phyloP scores from a whole-genome alignment of 192 early-diverging fungal genomes.

The Coemansia pectinata region DNA sequence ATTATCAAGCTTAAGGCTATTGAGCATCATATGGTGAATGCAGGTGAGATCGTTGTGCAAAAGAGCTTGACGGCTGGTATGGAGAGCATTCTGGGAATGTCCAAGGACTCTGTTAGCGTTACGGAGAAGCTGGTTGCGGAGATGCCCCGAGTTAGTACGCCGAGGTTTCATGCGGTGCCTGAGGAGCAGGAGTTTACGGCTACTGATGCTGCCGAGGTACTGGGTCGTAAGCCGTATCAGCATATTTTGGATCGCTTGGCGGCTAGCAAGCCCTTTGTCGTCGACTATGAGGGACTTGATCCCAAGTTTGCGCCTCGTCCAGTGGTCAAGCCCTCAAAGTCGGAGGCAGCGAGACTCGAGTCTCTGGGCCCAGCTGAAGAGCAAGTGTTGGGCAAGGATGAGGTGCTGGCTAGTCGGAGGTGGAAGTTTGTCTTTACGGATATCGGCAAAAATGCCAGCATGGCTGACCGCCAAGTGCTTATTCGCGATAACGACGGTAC shows the following conservation, averaged over 20 bases:
- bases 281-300: constrained; percentile 48
- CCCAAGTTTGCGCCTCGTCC: constrained; percentile 37
- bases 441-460: constrained; percentile 46
- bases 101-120: constrained; percentile 14
- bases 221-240: constrained; percentile 68
- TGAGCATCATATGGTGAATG: constrained; percentile 70
- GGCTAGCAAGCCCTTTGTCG: constrained; percentile 46
- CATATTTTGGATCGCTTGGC: constrained; percentile 45
- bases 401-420: constrained; percentile 39
- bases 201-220: constrained; percentile 75
- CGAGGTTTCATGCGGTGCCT: constrained; percentile 78
- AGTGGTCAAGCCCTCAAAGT: constrained; percentile 19
- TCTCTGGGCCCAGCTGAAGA: constrained; percentile 28
- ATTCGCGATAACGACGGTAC: constrained; percentile 63
- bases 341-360: constrained; percentile 21
- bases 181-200: constrained; percentile 75
- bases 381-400: constrained; percentile 40
- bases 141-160: constrained; percentile 63
- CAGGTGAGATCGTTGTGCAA: constrained; percentile 60
- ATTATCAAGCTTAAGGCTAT: constrained; percentile 83
- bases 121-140: constrained; percentile 62
- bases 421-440: constrained; percentile 66
- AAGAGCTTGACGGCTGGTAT: constrained; percentile 74
- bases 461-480: constrained; percentile 56
- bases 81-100: constrained; percentile 78